These are phyloP conservation scores for Pueraria montana DNA, from an alignment of 306 rosid genomes.

Conservation along the genomic window DNA sequence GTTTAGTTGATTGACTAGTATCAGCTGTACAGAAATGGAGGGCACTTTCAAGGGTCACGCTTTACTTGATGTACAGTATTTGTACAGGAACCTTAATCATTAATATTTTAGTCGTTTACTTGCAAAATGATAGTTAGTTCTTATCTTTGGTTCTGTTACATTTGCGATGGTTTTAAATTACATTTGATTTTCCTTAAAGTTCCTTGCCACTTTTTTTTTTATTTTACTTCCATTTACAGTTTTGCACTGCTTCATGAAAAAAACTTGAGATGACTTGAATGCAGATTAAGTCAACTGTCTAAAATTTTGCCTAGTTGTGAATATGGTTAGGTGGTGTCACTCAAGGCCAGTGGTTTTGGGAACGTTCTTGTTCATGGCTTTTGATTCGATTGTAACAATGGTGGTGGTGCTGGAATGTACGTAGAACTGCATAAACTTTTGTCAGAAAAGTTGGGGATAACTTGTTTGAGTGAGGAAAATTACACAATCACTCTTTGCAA, in stretches of 20 bases:
- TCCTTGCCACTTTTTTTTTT: not conserved
- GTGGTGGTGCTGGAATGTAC: too few species aligned
- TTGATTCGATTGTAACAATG: too few species aligned
- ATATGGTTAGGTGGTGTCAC: not conserved
- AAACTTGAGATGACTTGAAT: not conserved
- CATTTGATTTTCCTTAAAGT: not conserved
- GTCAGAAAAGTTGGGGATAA: too few species aligned
- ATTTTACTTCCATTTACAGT: not conserved
- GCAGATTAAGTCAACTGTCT: too few species aligned
- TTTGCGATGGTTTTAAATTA: constrained; percentile 5
- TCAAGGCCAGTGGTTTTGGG: not conserved
- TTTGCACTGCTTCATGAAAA: not conserved
- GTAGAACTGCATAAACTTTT: too few species aligned
- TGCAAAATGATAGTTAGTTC: constrained; percentile 27
- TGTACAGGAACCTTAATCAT: constrained; percentile 54
- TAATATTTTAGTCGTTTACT: constrained; percentile 34
- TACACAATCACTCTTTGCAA: too few species aligned
- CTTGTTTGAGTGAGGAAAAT: too few species aligned
- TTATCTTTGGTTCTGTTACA: constrained; percentile 19
- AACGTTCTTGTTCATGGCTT: too few species aligned
- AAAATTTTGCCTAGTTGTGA: too few species aligned
- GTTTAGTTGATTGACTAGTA: constrained; percentile 50
- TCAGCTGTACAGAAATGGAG: constrained; percentile 61
- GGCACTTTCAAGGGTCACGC: constrained; percentile 47
- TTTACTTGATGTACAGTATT: constrained; percentile 54